Percentiles rank a stretch among this genome's conserved stretches.
Evolutionary conservation across 73 alveolate genomes (phyloP).

Genomic region (Paramecium bursaria): DNA sequence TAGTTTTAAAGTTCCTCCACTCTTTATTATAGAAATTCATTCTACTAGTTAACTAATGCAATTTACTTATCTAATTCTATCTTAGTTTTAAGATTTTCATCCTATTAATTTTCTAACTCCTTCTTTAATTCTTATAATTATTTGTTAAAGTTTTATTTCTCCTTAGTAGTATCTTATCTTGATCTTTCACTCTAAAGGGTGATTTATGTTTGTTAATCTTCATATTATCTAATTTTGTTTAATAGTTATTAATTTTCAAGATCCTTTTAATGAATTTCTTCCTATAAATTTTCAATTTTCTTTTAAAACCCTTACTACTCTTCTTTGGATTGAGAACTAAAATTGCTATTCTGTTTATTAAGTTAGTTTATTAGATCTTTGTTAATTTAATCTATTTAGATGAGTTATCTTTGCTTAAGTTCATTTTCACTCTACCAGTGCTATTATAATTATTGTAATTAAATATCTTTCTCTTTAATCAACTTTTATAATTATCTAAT

Average conservation of each 20-base stretch:
- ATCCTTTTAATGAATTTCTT: constrained; percentile 2
- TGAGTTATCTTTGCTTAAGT: constrained; percentile 18
- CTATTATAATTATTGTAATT: constrained; percentile 19
- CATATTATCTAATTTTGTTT: neutral
- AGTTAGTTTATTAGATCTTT: neutral
- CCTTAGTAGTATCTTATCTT: neutral
- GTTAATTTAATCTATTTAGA: neutral
- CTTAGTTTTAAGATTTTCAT: constrained; percentile 35
- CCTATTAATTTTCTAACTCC: constrained; percentile 14
- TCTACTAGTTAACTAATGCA: constrained; percentile 17
- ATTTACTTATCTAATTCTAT: constrained; percentile 39
- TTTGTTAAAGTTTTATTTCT: neutral
- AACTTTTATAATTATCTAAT: neutral
- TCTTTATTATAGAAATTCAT: constrained; percentile 1
- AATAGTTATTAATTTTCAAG: neutral
- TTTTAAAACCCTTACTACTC: neutral
- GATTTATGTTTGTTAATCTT: constrained; percentile 2
- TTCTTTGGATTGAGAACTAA: no score
- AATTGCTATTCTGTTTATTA: neutral
- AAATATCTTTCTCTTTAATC: neutral
- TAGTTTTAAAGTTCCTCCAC: neutral
- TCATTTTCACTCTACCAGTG: constrained; percentile 59
- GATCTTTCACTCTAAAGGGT: constrained; percentile 11
- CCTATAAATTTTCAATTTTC: neutral
- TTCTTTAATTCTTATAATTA: neutral